These are phyloP conservation scores for Salix arbutifolia DNA, from an alignment of 345 rosid species.

Conservation along the genomic window DNA sequence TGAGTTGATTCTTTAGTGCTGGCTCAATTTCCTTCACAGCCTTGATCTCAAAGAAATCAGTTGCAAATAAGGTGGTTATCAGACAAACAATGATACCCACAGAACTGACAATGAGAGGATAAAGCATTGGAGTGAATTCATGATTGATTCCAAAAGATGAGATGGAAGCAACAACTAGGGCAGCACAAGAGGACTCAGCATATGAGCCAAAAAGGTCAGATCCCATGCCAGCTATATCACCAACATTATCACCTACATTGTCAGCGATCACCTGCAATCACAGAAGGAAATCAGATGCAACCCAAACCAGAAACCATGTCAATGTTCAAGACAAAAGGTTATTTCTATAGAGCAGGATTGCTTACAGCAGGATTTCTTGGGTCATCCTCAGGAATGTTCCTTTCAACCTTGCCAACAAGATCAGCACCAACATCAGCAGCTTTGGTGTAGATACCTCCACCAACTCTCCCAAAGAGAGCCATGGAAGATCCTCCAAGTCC, in stretches of 20 bases:
- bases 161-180: conserved; percentile 71
- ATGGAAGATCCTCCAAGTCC: conserved; percentile 89
- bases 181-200: conserved; percentile 78
- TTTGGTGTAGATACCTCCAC: conserved; percentile 79
- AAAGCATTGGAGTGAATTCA: conserved; percentile 63
- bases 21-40: conserved; percentile 68
- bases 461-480: conserved; percentile 85
- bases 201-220: conserved; percentile 75
- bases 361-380: conserved; percentile 87
- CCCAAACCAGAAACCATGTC: background rate
- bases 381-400: conserved; percentile 79
- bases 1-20: conserved; percentile 62
- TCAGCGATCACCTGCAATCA: conserved; percentile 71
- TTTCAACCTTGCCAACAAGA: conserved; percentile 82
- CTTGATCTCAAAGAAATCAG: conserved; percentile 71
- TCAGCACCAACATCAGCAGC: conserved; percentile 93
- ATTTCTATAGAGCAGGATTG: conserved; percentile 4
- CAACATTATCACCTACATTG: conserved; percentile 83
- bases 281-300: conserved; percentile 9
- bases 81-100: conserved; percentile 65
- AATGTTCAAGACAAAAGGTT: background rate
- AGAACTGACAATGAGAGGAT: conserved; percentile 68
- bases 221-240: conserved; percentile 86
- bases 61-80: conserved; percentile 70
- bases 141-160: conserved; percentile 72